These are phyloP conservation scores for Diaporthe citri DNA, from an alignment of 2,329 filamentous ascomycete genomes.

Conservation along the genomic window DNA sequence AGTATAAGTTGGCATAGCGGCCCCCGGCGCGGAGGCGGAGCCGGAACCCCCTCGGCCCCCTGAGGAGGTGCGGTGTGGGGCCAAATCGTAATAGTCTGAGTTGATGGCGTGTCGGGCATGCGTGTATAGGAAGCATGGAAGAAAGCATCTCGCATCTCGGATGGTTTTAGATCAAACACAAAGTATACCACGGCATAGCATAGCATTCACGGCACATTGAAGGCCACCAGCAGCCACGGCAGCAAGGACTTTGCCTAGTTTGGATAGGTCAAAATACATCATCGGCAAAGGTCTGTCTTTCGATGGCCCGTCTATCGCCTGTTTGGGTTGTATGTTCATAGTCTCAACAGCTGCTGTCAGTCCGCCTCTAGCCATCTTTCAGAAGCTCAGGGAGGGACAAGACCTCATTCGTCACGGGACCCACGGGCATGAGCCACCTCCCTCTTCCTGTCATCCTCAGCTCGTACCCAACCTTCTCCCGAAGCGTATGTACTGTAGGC, in stretches of 20 bases:
- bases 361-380: not conserved
- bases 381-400: not conserved
- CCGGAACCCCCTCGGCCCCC: not conserved
- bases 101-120: not conserved
- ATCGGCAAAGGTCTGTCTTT: not conserved
- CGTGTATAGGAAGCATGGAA: conserved; percentile 12
- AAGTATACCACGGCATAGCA: conserved; percentile 38
- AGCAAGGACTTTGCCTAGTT: conserved; percentile 27
- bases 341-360: not conserved
- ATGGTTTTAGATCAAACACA: conserved; percentile 14
- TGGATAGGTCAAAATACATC: conserved; percentile 31
- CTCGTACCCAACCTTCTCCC: not conserved
- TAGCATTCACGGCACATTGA: conserved; percentile 20
- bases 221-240: not conserved
- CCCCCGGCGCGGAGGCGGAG: not conserved
- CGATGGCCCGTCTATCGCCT: not conserved
- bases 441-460: not conserved
- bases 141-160: conserved; percentile 26
- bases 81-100: not conserved
- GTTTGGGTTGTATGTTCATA: not conserved
- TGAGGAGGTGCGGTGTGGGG: not conserved
- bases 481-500: too few species aligned
- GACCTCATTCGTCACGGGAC: not conserved
- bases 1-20: conserved; percentile 35
- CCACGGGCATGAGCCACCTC: not conserved